phyloP scores from a whole-genome alignment of 441 rosid species.

The Euphorbia celastroides region DNA sequence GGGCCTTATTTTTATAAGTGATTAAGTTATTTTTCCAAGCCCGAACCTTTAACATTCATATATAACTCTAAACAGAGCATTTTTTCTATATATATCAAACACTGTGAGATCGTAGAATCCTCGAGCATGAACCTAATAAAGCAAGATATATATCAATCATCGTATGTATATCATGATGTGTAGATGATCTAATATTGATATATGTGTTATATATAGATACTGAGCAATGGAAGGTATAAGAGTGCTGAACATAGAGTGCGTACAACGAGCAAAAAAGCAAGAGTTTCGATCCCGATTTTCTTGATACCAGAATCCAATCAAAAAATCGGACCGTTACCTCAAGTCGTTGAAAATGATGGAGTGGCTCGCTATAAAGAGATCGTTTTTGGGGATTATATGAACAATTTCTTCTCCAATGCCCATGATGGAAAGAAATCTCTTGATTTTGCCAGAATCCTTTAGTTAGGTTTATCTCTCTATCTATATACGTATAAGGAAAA shows the following conservation, averaged over 20 bases:
- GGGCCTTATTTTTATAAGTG: too few relatives aligned
- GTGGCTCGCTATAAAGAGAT: slow-evolving; percentile 42
- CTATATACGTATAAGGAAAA: not conserved
- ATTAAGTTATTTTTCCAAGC: too few relatives aligned
- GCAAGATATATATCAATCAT: too few relatives aligned
- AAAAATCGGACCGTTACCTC: slow-evolving; percentile 41
- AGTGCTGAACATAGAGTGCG: slow-evolving; percentile 62
- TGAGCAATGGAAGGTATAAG: slow-evolving; percentile 56
- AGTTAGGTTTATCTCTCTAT: not conserved
- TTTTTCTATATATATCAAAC: too few relatives aligned
- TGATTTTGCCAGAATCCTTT: slow-evolving; percentile 31
- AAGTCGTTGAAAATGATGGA: slow-evolving; percentile 41
- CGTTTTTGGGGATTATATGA: slow-evolving; percentile 45
- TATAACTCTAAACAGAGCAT: too few relatives aligned
- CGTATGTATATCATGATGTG: too few relatives aligned
- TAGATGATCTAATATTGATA: not conserved
- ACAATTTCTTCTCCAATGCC: slow-evolving; percentile 43
- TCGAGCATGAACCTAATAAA: too few relatives aligned
- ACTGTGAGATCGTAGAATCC: too few relatives aligned
- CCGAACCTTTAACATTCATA: too few relatives aligned
- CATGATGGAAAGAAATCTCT: slow-evolving; percentile 59
- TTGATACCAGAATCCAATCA: slow-evolving; percentile 35
- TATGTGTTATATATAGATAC: slow-evolving; percentile 25
- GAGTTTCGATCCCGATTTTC: slow-evolving; percentile 63
- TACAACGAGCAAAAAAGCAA: slow-evolving; percentile 37